phyloP scores from a whole-genome alignment of 805 yeast genomes.

The Cyberlindnera euphorbiae region DNA sequence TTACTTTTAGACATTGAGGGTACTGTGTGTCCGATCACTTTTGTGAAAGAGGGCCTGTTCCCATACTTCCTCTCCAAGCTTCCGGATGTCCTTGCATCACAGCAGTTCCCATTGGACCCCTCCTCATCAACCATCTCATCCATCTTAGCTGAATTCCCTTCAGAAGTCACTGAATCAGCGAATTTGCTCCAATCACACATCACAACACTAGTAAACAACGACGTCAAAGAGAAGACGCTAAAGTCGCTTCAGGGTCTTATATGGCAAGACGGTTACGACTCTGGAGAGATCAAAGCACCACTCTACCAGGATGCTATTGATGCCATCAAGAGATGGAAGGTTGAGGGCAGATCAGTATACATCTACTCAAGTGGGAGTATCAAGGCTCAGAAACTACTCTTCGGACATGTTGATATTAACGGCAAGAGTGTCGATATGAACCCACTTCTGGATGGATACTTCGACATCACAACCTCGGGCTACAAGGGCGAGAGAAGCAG shows the following conservation, averaged over 20 bases:
- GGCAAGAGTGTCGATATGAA: slow-evolving; percentile 46
- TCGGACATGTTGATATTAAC: slow-evolving; percentile 51
- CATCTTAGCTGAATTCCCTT: slow-evolving; percentile 21
- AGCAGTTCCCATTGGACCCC: slow-evolving; percentile 24
- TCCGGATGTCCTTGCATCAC: slow-evolving; percentile 34
- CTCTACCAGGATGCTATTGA: slow-evolving; percentile 67
- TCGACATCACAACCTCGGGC: slow-evolving; percentile 83
- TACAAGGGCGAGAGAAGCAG: slow-evolving; percentile 54
- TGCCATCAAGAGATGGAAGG: slow-evolving; percentile 42
- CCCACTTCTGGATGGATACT: slow-evolving; percentile 56
- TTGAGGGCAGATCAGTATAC: slow-evolving; percentile 36
- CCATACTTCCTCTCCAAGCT: slow-evolving; percentile 64
- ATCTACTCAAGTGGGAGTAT: slow-evolving; percentile 91
- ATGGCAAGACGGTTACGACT: slow-evolving; percentile 76
- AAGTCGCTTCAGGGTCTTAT: slow-evolving; percentile 79
- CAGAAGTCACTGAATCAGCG: slow-evolving; percentile 20
- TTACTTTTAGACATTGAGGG: slow-evolving; percentile 82
- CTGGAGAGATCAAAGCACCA: slow-evolving; percentile 77
- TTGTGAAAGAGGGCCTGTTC: slow-evolving; percentile 72
- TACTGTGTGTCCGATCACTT: slow-evolving; percentile 86
- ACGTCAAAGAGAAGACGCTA: slow-evolving; percentile 71
- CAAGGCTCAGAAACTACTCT: slow-evolving; percentile 77
- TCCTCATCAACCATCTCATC: slow-evolving; percentile 24
- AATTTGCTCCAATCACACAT: slow-evolving; percentile 43
- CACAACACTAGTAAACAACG: slow-evolving; percentile 50